Conservation (phyloP, 2,329 filamentous ascomycete species). For the Helotiales sp. region DNA sequence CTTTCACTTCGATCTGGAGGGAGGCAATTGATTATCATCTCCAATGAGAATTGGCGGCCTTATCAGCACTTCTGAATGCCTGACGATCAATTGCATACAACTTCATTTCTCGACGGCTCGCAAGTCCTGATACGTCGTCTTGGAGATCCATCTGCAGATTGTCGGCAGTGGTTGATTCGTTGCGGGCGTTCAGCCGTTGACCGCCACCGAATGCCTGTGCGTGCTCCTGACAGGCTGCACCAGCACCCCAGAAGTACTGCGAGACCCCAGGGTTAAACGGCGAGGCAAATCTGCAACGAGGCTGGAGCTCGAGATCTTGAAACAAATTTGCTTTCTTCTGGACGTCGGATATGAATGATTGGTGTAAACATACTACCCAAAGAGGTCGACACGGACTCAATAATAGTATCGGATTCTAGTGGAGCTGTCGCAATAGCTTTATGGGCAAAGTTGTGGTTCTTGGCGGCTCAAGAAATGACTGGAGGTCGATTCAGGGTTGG, state of each 20-base stretch:
- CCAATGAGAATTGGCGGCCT: slow-evolving; percentile 24
- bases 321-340: slow-evolving; percentile 1
- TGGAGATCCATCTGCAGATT: not conserved
- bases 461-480: not conserved
- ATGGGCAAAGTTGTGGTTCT: not conserved
- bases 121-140: slow-evolving; percentile 15
- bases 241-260: slow-evolving; percentile 9
- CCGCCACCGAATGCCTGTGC: slow-evolving; percentile 3
- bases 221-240: slow-evolving; percentile 10
- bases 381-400: not conserved
- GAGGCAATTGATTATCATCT: slow-evolving; percentile 11
- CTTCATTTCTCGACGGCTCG: slow-evolving; percentile 3
- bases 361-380: not conserved
- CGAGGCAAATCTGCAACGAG: slow-evolving; percentile 6
- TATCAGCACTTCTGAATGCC: slow-evolving; percentile 23
- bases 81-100: slow-evolving; percentile 20
- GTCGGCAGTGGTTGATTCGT: slow-evolving; percentile 5
- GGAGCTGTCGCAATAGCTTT: slow-evolving; percentile 6
- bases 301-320: not conserved
- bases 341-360: not conserved
- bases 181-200: slow-evolving; percentile 2
- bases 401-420: not conserved
- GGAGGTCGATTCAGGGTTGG: slow-evolving; percentile 26
- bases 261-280: slow-evolving; percentile 12
- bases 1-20: not conserved